Evolutionary conservation across 2,329 filamentous ascomycete genomes (phyloP), one percentile per base, ranked within the genome.

Genomic region (Cladophialophora yegresii): DNA sequence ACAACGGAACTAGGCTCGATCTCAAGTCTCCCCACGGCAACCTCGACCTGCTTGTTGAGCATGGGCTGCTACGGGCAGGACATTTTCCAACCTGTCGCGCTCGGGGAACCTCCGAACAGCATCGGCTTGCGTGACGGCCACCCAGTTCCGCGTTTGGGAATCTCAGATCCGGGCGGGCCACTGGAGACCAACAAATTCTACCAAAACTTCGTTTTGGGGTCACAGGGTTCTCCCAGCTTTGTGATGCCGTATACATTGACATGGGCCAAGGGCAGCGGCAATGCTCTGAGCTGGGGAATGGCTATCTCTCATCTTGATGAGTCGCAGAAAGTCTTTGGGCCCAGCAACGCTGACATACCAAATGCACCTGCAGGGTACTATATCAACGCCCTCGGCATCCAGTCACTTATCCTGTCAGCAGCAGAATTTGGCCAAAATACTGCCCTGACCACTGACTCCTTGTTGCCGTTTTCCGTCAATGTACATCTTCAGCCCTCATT

Each of bases 381-480:
- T 71, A 83, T 89, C 73, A 95, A 91, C 71, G 92, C 93, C 0
- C 80, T 95, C 50, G 90, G 90, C 0, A 89, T 96, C 28, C 89
- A 96, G 72, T 91, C 90, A 1, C 74, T 98, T 32, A 84, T 92
- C 30, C 78, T 98, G 9, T 95, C 92, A 0, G 93, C 93, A 1
- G 78, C 80, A 16, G 92, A 96, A 73, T 83, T 98, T 8, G 85
- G 83, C 3, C 72, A 77, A 1, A 81, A 78, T 12, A 91, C 90
- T 0, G 76, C 79, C 6, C 74, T 88, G 26, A 83, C 79, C 0
- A 81, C 81, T 0, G 82, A 86, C 61, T 79, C 81, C 0, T 77
- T 84, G 26, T 76, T 80, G 59, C 82, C 82, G 1, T 86, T 87
- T 71, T 87, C 85, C 0, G 83, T 83, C 13, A 87, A 91, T 67